A percentile compares a stretch with the other conserved stretches of the same genome.
Evolutionary conservation across 441 rosid species (phyloP).

Genomic region (Syzygium syzygioides): DNA sequence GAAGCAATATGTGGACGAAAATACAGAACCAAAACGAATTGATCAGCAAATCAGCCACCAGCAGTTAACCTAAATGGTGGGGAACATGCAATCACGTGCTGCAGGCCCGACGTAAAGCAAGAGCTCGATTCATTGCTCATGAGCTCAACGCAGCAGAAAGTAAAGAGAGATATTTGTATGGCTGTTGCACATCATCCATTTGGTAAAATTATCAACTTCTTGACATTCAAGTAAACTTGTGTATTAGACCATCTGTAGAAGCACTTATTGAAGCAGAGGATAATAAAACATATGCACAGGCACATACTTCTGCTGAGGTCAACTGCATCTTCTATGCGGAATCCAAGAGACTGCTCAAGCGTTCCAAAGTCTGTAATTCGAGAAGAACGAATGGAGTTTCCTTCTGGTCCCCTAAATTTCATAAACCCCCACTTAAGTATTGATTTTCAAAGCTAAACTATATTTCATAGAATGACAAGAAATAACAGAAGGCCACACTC

Average conservation of each 20-base stretch:
- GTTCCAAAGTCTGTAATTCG: constrained; percentile 29
- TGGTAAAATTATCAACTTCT: background rate
- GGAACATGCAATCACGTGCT: background rate
- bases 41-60: background rate
- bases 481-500: background rate
- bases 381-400: constrained; percentile 23
- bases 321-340: constrained; percentile 29
- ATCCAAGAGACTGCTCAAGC: constrained; percentile 29
- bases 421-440: background rate
- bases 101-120: background rate
- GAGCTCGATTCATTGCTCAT: background rate
- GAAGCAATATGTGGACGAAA: background rate
- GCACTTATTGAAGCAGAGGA: background rate
- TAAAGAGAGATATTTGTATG: background rate
- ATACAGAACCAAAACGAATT: background rate
- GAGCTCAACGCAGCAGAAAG: background rate
- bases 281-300: background rate
- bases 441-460: background rate
- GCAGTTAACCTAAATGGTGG: background rate
- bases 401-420: constrained; percentile 27
- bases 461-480: background rate
- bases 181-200: background rate
- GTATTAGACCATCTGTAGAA: background rate
- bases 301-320: constrained; percentile 38
- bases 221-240: background rate